Base-by-base conservation (phyloP, 805 yeast species). In the Middelhovenomyces tepae region DNA sequence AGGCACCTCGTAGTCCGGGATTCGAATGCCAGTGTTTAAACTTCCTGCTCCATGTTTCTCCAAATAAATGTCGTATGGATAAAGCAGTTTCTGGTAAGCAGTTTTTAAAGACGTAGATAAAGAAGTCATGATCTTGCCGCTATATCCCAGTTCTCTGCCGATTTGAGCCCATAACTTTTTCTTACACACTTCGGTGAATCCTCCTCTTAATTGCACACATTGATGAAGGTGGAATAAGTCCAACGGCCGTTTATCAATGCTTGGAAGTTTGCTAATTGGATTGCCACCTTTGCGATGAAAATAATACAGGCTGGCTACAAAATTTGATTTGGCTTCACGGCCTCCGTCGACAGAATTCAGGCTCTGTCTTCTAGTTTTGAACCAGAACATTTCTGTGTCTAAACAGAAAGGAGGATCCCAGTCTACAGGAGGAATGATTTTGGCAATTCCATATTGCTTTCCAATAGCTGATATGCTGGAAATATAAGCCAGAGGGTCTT, bases 101-200 rank as follows among this genome's bases (percentile, higher is more conserved):
- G 72, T 54, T 47, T 78, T 73, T 39, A 81, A 57, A 1, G 85
- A 69, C 10, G 85, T 70, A 9, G 84, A 75, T 28, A 80, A 53
- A 8, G 85, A 76, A 20, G 82, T 75, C 71, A 78, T 75, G 32
- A 76, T 74, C 44, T 74, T 69, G 2, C 84, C 85, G 20, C 73
- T 68, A 50, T 76, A 80, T 0, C 94, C 93, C 31, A 84, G 57
- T 45, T 82, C 94, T 35, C 86, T 64, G 9, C 89, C 89, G 7
- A 84, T 69, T 48, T 80, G 85, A 1, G 85, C 85, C 95, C 94
- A 84, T 28, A 73, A 61, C 47, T 80, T 79, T 36, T 68, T 69
- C 35, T 66, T 54, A 28, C 79, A 70, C n/a, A 83, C 86, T 7
- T 56, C 63, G 7, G 64, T 62, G 49, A 65, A 75, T 0, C 93